Percentiles rank a stretch among this genome's conserved stretches.
Evolutionary conservation across 306 rosid genomes (phyloP).

Genomic region (Medicago lupulina): DNA sequence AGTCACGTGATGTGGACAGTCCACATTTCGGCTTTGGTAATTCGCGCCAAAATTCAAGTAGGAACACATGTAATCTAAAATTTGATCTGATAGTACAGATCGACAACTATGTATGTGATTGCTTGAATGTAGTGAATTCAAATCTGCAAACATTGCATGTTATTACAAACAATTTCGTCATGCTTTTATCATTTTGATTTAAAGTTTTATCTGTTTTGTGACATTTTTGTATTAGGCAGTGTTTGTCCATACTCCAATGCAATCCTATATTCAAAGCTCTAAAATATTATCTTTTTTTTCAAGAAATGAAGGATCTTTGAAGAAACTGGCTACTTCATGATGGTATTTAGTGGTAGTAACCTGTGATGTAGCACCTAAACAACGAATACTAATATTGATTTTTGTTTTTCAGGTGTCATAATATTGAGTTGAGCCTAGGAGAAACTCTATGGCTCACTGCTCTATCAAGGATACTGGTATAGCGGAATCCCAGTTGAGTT

Average conservation of each 20-base stretch:
- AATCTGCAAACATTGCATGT: neutral
- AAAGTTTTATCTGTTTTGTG: neutral
- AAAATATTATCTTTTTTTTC: neutral
- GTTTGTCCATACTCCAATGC: neutral
- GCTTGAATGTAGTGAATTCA: neutral
- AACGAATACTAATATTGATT: neutral
- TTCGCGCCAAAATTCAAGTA: neutral
- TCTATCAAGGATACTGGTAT: constrained; percentile 61
- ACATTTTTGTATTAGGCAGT: constrained; percentile 5
- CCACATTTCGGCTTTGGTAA: neutral
- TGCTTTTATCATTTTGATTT: constrained; percentile 8
- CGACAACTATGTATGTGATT: neutral
- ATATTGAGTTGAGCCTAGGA: constrained; percentile 36
- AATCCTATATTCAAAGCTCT: neutral
- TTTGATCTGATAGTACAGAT: neutral
- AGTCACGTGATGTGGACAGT: neutral
- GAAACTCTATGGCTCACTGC: constrained; percentile 53
- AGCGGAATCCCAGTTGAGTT: constrained; percentile 65
- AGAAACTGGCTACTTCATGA: no score
- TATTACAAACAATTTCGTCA: neutral
- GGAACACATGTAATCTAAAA: neutral
- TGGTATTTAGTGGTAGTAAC: no score
- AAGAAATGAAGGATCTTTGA: neutral
- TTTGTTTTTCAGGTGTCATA: constrained; percentile 48
- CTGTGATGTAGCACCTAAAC: neutral